A percentile compares a stretch with the other conserved stretches of the same genome.
These are phyloP conservation scores for Cyberlindnera veronae DNA, from an alignment of 805 yeast genomes.

Conservation along the genomic window DNA sequence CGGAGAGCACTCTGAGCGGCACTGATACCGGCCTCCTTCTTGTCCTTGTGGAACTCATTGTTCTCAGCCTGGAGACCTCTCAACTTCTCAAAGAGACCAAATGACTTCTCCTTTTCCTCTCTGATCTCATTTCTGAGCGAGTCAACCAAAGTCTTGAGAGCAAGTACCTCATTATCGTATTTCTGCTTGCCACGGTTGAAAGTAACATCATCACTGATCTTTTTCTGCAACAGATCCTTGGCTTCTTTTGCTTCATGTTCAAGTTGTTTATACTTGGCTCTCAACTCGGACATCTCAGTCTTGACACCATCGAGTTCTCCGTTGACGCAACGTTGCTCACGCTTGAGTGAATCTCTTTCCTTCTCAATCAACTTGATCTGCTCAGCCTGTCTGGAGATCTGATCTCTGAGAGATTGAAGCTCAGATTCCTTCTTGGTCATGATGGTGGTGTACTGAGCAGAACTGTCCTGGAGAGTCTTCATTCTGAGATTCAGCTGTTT, in stretches of 20 bases:
- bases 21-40: conserved; percentile 21
- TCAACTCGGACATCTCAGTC: conserved; percentile 25
- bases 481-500: conserved; percentile 38
- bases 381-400: conserved; percentile 25
- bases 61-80: conserved; percentile 31
- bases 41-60: conserved; percentile 28
- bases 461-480: conserved; percentile 34
- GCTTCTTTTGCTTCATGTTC: conserved; percentile 45
- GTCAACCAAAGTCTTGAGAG: conserved; percentile 31
- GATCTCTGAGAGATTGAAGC: conserved; percentile 28
- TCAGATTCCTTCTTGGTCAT: conserved; percentile 36
- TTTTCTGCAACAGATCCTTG: conserved; percentile 38
- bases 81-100: conserved; percentile 27
- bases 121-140: conserved; percentile 19
- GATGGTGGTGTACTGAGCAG: conserved; percentile 33
- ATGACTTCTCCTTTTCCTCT: conserved; percentile 30
- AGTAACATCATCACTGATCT: conserved; percentile 39
- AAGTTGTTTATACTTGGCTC: conserved; percentile 33
- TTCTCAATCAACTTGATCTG: conserved; percentile 26
- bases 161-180: conserved; percentile 38
- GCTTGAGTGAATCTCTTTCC: conserved; percentile 30
- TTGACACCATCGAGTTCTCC: conserved; percentile 28
- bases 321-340: conserved; percentile 28
- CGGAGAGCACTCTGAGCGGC: conserved; percentile 26
- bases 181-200: conserved; percentile 44